Evolutionary conservation across 106 monocot genomes (phyloP).

Genomic region (Iris macrosiphon): DNA sequence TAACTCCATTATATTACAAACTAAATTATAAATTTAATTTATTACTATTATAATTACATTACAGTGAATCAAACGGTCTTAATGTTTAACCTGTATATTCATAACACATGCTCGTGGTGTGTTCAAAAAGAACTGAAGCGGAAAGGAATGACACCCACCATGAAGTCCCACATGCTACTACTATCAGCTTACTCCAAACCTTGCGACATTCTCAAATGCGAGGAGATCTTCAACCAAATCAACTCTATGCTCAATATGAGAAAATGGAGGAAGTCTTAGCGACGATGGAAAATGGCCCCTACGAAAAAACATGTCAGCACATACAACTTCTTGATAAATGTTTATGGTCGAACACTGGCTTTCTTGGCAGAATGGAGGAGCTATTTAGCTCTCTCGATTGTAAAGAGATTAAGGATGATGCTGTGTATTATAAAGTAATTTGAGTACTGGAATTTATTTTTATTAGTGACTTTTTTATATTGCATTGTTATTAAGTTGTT

Average conservation of each 20-base stretch:
- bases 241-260: conserved; percentile 77
- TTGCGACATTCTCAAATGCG: conserved; percentile 66
- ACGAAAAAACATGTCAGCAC: conserved; percentile 60
- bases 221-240: conserved; percentile 73
- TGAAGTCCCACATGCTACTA: conserved; percentile 97
- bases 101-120: conserved; percentile 61
- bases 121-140: conserved; percentile 76
- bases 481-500: too few relatives aligned
- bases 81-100: too few relatives aligned
- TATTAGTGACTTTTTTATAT: too few relatives aligned
- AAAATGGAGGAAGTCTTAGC: conserved; percentile 73
- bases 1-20: too few relatives aligned
- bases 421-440: too few relatives aligned
- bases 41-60: too few relatives aligned
- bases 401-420: conserved; percentile 50
- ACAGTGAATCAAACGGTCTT: too few relatives aligned
- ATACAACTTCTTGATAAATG: conserved; percentile 77
- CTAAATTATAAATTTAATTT: too few relatives aligned
- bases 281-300: conserved; percentile 45
- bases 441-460: too few relatives aligned
- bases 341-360: conserved; percentile 76
- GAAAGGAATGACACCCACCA: conserved; percentile 67
- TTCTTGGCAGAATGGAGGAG: conserved; percentile 66
- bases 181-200: conserved; percentile 79
- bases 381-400: conserved; percentile 29